phyloP scores from a whole-genome alignment of 257 asterid species.

The Paraleonurus japonicus region DNA sequence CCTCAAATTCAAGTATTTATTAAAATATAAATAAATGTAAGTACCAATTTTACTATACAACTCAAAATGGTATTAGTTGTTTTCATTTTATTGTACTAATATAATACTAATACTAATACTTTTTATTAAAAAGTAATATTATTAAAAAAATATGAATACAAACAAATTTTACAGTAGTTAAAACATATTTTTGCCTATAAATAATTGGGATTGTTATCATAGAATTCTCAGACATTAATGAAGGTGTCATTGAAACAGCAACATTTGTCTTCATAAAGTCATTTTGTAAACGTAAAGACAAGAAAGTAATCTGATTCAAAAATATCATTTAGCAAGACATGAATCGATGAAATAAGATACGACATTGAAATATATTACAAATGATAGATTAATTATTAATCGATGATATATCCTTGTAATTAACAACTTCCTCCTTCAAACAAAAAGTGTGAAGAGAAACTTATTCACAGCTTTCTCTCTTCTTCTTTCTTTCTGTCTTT shows the following conservation, averaged over 20 bases:
- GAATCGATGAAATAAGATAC: not conserved
- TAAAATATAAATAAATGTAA: no score
- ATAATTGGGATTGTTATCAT: not conserved
- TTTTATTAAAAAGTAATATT: no score
- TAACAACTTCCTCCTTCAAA: not conserved
- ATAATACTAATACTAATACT: no score
- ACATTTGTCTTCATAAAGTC: not conserved
- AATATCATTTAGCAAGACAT: not conserved
- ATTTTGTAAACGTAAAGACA: not conserved
- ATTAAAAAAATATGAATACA: no score
- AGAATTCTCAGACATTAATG: conserved; percentile 24
- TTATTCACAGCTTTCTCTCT: not conserved
- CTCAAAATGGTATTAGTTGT: no score
- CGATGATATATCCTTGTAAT: not conserved
- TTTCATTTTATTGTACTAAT: no score
- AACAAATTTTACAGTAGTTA: no score
- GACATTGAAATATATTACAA: not conserved
- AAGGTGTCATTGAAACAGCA: not conserved
- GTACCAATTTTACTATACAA: no score
- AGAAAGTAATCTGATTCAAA: not conserved
- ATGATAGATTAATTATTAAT: not conserved
- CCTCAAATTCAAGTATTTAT: not conserved
- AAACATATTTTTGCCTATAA: no score
- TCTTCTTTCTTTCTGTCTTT: not conserved
- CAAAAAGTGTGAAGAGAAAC: conserved; percentile 12